phyloP scores from a whole-genome alignment of 257 asterid species.

The Agastache rugosa region DNA sequence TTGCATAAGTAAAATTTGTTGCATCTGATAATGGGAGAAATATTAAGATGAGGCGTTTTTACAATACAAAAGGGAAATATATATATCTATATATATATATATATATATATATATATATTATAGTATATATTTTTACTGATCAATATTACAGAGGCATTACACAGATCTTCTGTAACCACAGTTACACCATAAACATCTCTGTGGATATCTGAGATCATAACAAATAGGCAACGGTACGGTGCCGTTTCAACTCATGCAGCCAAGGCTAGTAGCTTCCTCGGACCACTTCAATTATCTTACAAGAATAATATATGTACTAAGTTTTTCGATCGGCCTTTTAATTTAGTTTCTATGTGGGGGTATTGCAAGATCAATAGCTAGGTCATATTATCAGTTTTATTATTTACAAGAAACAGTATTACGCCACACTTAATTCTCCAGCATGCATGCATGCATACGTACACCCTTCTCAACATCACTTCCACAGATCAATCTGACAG shows the following conservation, averaged over 20 bases:
- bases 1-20: background rate
- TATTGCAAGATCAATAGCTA: constrained; percentile 36
- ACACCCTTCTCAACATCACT: constrained; percentile 37
- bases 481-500: constrained; percentile 64
- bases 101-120: too few species aligned
- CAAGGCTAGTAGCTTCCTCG: background rate
- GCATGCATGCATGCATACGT: too few species aligned
- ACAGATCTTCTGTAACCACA: constrained; percentile 38
- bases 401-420: constrained; percentile 45
- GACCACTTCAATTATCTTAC: constrained; percentile 37
- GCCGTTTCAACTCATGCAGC: constrained; percentile 27
- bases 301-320: constrained; percentile 22
- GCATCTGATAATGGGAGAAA: background rate
- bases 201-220: constrained; percentile 34
- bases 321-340: constrained; percentile 22
- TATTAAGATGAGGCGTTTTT: background rate
- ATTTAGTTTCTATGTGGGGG: constrained; percentile 30
- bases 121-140: background rate
- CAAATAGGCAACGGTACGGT: constrained; percentile 1
- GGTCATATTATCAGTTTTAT: constrained; percentile 44
- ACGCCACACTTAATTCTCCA: background rate
- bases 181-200: constrained; percentile 41
- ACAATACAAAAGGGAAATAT: constrained; percentile 12
- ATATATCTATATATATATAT: too few species aligned
- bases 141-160: constrained; percentile 27